Evolutionary conservation across 495 filamentous ascomycete species (phyloP).

Genomic region (Lasiosphaeria hispida): DNA sequence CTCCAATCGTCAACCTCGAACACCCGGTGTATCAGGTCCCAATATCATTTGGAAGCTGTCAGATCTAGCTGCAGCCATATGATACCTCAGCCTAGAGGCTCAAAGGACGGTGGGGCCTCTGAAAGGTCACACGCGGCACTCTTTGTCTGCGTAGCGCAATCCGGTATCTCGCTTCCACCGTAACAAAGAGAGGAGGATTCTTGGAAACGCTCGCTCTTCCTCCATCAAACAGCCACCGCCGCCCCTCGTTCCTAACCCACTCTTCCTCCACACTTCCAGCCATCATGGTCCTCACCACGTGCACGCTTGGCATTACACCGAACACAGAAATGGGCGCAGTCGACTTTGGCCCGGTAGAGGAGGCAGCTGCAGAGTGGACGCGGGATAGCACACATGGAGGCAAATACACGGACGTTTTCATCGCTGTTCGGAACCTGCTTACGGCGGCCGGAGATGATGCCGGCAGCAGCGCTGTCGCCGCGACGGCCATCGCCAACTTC

Average conservation of each 20-base stretch:
- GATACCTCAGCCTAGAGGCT: constrained; percentile 7
- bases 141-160: constrained; percentile 5
- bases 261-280: constrained; percentile 6
- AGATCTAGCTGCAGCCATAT: constrained; percentile 4
- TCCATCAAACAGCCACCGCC: background rate
- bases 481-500: constrained; percentile 7
- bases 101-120: constrained; percentile 6
- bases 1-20: constrained; percentile 5
- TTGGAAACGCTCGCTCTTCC: constrained; percentile 5
- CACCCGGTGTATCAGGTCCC: constrained; percentile 7
- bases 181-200: constrained; percentile 5
- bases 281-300: constrained; percentile 6
- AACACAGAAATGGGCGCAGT: constrained; percentile 6
- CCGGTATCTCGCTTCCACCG: constrained; percentile 7
- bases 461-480: constrained; percentile 6
- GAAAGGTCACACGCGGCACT: constrained; percentile 6
- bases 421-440: constrained; percentile 8
- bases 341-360: constrained; percentile 6
- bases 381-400: constrained; percentile 6
- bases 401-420: constrained; percentile 8
- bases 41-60: constrained; percentile 3
- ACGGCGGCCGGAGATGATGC: constrained; percentile 6
- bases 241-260: constrained; percentile 2
- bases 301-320: constrained; percentile 7
- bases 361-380: constrained; percentile 6